Base-by-base conservation (phyloP, 108 stramenopile genomes). In the Skeletonema costatum region DNA sequence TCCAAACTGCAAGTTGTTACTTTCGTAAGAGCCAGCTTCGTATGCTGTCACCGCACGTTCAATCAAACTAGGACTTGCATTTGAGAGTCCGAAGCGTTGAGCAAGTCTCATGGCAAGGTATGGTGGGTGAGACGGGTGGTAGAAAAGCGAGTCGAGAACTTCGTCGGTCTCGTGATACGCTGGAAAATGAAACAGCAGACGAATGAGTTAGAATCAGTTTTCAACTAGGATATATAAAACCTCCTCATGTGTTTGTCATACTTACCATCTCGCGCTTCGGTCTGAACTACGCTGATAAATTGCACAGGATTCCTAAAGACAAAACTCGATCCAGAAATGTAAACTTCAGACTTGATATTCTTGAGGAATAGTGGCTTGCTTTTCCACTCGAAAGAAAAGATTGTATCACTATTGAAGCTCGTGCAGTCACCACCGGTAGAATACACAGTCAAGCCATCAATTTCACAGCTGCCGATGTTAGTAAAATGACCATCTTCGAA, bases 51-150 rank as follows among this genome's bases (percentile, higher is more conserved):
- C 78, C 16, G 86, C 79, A 2, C 36, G 48, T 32, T 73, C 60
- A 12, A 86, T 64, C 51, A 70, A 86, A 9, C 82, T 19, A 12
- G 85, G 85, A 3, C 79, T 81, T 17, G 87, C 85, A 68, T 86
- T 88, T 6, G 71, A 74, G 46, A 76, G 61, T 8, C 69, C 72
- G 36, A 88, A 70, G 14, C 82, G 64, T 74, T 88, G 78, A 38
- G 73, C 58, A 29, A 88, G 58, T 7, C 58, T 66, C 13, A 59
- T 48, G 17, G 85, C 44, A 19, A 88, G 33, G 70, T 86, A 88
- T n/a, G 85, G 82, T 11, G 87, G 75, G 7, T 66, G 71, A 62
- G 77, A 85, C 11, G 69, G 66, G 64, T 88, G 85, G 62, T 68
- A 70, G 59, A 81, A 70, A 16, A 58, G 35, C n/a, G 68, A 48